phyloP scores from a whole-genome alignment of 2,329 filamentous ascomycete species.

The Tetracladium maxilliforme region DNA sequence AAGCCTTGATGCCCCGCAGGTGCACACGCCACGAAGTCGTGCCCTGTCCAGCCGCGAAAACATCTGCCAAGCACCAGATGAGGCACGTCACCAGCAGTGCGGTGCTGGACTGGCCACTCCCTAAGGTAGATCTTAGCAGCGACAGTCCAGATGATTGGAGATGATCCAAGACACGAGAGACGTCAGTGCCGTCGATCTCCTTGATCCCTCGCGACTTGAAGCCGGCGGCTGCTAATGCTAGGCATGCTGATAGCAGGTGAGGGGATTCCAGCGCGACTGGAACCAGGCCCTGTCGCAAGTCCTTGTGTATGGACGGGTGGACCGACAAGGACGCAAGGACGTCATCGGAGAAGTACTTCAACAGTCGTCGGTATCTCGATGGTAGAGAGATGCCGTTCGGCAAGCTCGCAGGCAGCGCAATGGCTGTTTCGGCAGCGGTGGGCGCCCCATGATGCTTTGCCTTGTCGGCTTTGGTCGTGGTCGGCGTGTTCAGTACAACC shows the following conservation, averaged over 20 bases:
- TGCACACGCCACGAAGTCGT: constrained; percentile 9
- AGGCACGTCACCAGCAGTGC: constrained; percentile 8
- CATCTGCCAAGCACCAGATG: constrained; percentile 9
- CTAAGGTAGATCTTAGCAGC: too few relatives aligned
- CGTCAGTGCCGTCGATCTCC: constrained; percentile 6
- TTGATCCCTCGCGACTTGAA: constrained; percentile 8
- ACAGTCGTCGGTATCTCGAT: constrained; percentile 7
- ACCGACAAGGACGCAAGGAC: constrained; percentile 10
- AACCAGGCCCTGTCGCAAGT: constrained; percentile 8
- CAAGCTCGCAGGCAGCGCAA: constrained; percentile 4
- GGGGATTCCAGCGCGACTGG: constrained; percentile 8
- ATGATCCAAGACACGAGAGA: too few relatives aligned
- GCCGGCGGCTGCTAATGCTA: constrained; percentile 10
- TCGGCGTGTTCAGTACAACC: too few relatives aligned
- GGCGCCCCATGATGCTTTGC: too few relatives aligned
- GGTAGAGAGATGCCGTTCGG: constrained; percentile 9
- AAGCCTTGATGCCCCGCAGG: constrained; percentile 7
- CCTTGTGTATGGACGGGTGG: constrained; percentile 9
- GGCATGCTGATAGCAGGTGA: constrained; percentile 9
- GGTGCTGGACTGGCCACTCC: constrained; percentile 5
- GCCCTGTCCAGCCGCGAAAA: constrained; percentile 8
- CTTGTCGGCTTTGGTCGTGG: too few relatives aligned
- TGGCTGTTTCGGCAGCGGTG: neutral
- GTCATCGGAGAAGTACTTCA: constrained; percentile 7
- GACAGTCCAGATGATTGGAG: too few relatives aligned